Conservation (phyloP, 805 yeast species). For the Diddensiella transvaalensis region DNA sequence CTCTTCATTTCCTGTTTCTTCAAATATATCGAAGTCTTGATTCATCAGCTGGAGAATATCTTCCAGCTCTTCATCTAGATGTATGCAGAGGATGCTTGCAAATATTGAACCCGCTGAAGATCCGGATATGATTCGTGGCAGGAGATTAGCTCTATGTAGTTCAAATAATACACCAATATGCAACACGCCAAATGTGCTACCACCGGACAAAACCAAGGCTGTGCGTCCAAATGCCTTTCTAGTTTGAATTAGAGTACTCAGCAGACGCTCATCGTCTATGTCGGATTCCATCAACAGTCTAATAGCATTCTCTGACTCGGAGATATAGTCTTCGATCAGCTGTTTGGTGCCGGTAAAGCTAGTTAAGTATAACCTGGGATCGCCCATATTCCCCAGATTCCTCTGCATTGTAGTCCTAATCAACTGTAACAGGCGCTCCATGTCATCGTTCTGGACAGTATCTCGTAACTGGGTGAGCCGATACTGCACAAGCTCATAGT, state of each 20-base stretch:
- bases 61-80: slow-evolving; percentile 61
- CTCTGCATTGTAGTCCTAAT: slow-evolving; percentile 83
- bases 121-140: slow-evolving; percentile 89
- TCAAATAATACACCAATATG: slow-evolving; percentile 91
- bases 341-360: slow-evolving; percentile 81
- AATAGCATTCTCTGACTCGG: slow-evolving; percentile 64
- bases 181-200: slow-evolving; percentile 88
- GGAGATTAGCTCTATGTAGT: slow-evolving; percentile 63
- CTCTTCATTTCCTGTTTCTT: slow-evolving; percentile 50
- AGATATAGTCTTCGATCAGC: slow-evolving; percentile 76
- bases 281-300: slow-evolving; percentile 29
- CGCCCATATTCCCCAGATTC: slow-evolving; percentile 83
- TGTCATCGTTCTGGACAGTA: slow-evolving; percentile 58
- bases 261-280: slow-evolving; percentile 63
- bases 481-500: slow-evolving; percentile 55
- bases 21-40: slow-evolving; percentile 55
- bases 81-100: slow-evolving; percentile 82
- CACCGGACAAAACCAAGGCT: slow-evolving; percentile 92
- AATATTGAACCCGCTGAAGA: slow-evolving; percentile 95
- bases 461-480: slow-evolving; percentile 53
- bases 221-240: slow-evolving; percentile 91
- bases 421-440: slow-evolving; percentile 59
- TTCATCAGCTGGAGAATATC: slow-evolving; percentile 49
- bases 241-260: slow-evolving; percentile 81
- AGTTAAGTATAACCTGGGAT: slow-evolving; percentile 69